Evolutionary conservation across 495 filamentous ascomycete species (phyloP).

Genomic region (Daldinia concentrica): DNA sequence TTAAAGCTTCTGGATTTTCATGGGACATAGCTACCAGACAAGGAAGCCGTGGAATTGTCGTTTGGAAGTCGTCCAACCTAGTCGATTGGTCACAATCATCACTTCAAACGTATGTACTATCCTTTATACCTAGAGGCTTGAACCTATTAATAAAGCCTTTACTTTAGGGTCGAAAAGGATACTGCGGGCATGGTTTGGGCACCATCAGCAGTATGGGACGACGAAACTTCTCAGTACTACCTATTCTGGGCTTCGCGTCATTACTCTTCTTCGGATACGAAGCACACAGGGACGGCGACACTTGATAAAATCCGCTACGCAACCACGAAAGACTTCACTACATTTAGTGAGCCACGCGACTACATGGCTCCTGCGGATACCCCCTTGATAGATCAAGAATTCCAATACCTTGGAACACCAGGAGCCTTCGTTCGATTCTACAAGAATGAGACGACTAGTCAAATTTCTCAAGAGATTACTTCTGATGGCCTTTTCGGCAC

Average conservation of each 20-base stretch:
- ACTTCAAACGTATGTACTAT: conserved; percentile 22
- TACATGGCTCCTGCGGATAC: conserved; percentile 42
- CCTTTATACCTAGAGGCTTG: background rate
- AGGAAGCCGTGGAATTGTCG: conserved; percentile 47
- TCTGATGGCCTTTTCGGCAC: conserved; percentile 51
- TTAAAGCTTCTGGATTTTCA: conserved; percentile 38
- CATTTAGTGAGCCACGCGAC: conserved; percentile 41
- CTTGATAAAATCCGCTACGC: conserved; percentile 46
- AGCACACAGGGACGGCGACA: conserved; percentile 37
- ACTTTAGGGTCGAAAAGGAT: conserved; percentile 42
- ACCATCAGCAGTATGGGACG: conserved; percentile 52
- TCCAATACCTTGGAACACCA: conserved; percentile 45
- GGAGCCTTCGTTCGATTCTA: conserved; percentile 48
- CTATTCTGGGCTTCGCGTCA: conserved; percentile 49
- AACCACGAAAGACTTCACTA: conserved; percentile 46
- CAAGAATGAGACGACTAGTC: conserved; percentile 50
- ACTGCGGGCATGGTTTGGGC: conserved; percentile 56
- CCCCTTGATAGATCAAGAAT: conserved; percentile 50
- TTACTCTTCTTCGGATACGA: conserved; percentile 39
- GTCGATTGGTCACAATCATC: conserved; percentile 43
- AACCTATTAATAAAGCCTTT: background rate
- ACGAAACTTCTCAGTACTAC: conserved; percentile 46
- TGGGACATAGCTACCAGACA: conserved; percentile 51
- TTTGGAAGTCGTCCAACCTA: conserved; percentile 52
- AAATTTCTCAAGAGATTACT: conserved; percentile 47